Base-by-base conservation (phyloP, 768 basidiomycete genomes). In the Arthromyces matolae region DNA sequence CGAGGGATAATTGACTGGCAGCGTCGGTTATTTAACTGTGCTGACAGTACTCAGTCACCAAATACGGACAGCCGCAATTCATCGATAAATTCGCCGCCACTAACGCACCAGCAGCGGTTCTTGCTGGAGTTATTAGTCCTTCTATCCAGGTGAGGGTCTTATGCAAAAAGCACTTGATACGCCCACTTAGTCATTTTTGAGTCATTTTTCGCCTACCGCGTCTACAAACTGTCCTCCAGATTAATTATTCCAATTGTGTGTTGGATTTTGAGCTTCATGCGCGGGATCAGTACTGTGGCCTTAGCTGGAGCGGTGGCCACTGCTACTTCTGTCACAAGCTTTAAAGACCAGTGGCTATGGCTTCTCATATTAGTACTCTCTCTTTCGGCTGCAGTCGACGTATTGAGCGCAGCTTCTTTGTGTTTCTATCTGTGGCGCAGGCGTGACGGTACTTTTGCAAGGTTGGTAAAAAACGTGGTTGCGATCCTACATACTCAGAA, bases 121-220 rank as follows among this genome's bases (percentile, higher is more conserved):
- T 55, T 6, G 43, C 50, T 13, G 50, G 42, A 20, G 13, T 55
- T 16, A 49, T 32, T 22, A 33, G 46, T 8, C 33, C 50, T n/a
- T 31, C 37, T 3, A 50, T 49, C 10, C 53, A 55, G 34, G 50
- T 43, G n/a, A 14, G 32, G 9, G 6, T 13, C 8, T 7, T 7
- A 31, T n/a, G n/a, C n/a, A n/a, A n/a, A n/a, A n/a, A n/a, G n/a
- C n/a, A n/a, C n/a, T n/a, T n/a, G n/a, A n/a, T n/a, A n/a, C n/a
- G n/a, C n/a, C n/a, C n/a, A 29, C 20, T 29, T 16, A 29, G 8
- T 32, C 6, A 25, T 47, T 22, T 24, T 9, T 32, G n/a, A 55
- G 53, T 42, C 50, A 10, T 55, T 55, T 38, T 55, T 55, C 18
- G 43, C 42, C 18, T 29, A 52, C 14, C 47, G 53, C 16, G 36